A percentile compares a stretch with the other conserved stretches of the same genome.
These are phyloP conservation scores for Borovskyia barvae DNA, from an alignment of 208 protist species.

Conservation along the genomic window DNA sequence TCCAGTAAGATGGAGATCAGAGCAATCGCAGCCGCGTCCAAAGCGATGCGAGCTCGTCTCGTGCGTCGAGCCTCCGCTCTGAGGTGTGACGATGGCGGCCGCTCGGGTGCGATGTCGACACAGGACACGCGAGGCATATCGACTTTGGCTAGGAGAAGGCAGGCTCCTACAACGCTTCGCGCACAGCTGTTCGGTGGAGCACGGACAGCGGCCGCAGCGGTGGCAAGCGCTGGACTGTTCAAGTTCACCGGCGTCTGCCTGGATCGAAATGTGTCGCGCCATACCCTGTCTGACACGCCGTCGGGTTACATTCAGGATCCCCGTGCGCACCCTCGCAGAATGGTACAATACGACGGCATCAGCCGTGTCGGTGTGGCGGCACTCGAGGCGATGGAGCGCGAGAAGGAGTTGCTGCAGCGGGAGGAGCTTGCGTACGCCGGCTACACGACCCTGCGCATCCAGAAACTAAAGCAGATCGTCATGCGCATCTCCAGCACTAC, in stretches of 20 bases:
- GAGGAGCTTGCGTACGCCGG: slow-evolving; percentile 61
- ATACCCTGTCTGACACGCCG: slow-evolving; percentile 68
- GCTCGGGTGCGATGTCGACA: too few relatives aligned
- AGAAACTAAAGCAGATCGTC: slow-evolving; percentile 41
- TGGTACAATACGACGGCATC: slow-evolving; percentile 46
- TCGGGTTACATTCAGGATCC: slow-evolving; percentile 78
- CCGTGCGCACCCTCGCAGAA: slow-evolving; percentile 33
- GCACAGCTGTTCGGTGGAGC: too few relatives aligned
- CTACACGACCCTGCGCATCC: slow-evolving; percentile 60
- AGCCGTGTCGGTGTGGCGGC: slow-evolving; percentile 25
- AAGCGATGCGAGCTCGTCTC: too few relatives aligned
- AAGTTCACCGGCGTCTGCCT: slow-evolving; percentile 5
- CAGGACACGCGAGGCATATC: too few relatives aligned
- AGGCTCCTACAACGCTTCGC: too few relatives aligned
- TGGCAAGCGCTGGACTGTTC: slow-evolving; percentile 10
- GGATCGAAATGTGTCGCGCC: slow-evolving; percentile 57
- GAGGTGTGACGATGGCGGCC: too few relatives aligned
- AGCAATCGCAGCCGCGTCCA: too few relatives aligned
- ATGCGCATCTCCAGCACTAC: slow-evolving; percentile 15
- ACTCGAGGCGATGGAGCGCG: slow-evolving; percentile 46
- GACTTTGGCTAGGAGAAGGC: too few relatives aligned
- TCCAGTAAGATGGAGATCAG: too few relatives aligned
- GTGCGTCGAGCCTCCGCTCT: too few relatives aligned
- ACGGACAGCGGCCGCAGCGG: too few relatives aligned
- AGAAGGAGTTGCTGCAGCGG: slow-evolving; percentile 47